Evolutionary conservation across 208 protist species (phyloP).

Genomic region (Angomonas desouzai): DNA sequence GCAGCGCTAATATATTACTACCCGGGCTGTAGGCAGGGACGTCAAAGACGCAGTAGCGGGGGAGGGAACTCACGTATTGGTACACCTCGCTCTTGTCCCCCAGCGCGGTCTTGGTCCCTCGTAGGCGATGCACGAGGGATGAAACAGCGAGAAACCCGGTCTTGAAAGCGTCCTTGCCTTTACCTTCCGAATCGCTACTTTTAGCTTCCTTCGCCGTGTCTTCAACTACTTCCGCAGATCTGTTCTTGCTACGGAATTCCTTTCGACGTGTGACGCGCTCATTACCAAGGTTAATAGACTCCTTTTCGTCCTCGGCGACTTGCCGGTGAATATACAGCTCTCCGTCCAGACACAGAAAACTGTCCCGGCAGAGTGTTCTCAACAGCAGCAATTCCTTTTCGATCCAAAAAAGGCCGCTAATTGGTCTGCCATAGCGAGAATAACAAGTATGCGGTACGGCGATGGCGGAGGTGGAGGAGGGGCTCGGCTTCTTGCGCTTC

Average conservation of each 20-base stretch:
- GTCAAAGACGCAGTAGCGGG: constrained; percentile 78
- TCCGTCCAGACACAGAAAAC: constrained; percentile 64
- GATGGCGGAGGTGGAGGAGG: neutral
- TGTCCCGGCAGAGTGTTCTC: constrained; percentile 60
- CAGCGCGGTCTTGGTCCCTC: constrained; percentile 28
- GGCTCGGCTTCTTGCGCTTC: neutral
- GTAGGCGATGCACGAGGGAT: constrained; percentile 68
- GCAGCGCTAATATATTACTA: neutral
- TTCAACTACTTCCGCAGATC: neutral
- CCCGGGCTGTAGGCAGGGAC: constrained; percentile 57
- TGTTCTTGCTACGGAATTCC: neutral
- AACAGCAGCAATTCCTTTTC: constrained; percentile 77
- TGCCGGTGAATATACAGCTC: constrained; percentile 82
- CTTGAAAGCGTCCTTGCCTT: constrained; percentile 19
- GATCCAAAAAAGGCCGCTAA: constrained; percentile 81
- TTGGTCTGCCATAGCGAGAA: constrained; percentile 69
- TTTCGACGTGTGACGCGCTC: neutral
- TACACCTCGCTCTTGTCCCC: constrained; percentile 48
- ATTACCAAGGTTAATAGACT: neutral
- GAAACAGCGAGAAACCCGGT: constrained; percentile 78
- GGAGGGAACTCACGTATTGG: constrained; percentile 58
- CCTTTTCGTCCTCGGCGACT: neutral
- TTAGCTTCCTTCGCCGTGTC: neutral
- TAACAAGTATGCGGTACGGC: constrained; percentile 45
- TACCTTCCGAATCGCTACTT: neutral